Evolutionary conservation across 2,329 filamentous ascomycete genomes (phyloP), one percentile per base, ranked within the genome.

Genomic region (Scedosporium aurantiacum): DNA sequence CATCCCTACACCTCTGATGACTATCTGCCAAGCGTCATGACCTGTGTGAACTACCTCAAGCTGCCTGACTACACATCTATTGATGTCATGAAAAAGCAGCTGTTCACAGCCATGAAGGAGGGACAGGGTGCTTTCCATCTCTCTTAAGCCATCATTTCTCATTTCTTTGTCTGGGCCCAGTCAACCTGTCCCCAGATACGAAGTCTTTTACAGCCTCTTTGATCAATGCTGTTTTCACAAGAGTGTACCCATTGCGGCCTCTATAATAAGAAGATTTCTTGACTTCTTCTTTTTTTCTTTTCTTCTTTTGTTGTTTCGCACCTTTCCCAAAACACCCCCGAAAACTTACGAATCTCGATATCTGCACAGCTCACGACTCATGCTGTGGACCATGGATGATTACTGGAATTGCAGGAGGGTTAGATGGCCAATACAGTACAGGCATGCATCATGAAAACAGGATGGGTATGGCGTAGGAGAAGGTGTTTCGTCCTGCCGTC

Each of bases 11-110:
- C 87, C 3, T 93, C 93, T 4, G 94, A 99, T 70, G 94, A 99
- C 76, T 99, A 97, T 70, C 82, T 99, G n/a, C 94, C 95, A 12
- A 97, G 92, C 72, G 95, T 99, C 72, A 99, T 99, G 95, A 99
- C 95, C 10, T 99, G 95, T 73, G 94, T 96, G 75, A 99, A 99
- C 74, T 99, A 99, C 72, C 84, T 99, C 69, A 99, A 99, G 76
- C 82, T 99, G 70, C 94, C 94, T 21, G 91, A 99, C 74, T 99
- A 99, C 75, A 93, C 86, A 66, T 85, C 78, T 67, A 77, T 96
- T 64, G 83, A 90, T 1, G 81, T 88, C 59, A 85, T 99, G 75
- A 87, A 82, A 69, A 83, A 88, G 71, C 90, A 90, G 72, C 80
- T 99, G 60, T 85, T 83, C 65, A 88, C 87, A 65, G 95, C 94